These are phyloP conservation scores for Populus hybrid DNA, from an alignment of 441 rosid genomes.

Conservation along the genomic window DNA sequence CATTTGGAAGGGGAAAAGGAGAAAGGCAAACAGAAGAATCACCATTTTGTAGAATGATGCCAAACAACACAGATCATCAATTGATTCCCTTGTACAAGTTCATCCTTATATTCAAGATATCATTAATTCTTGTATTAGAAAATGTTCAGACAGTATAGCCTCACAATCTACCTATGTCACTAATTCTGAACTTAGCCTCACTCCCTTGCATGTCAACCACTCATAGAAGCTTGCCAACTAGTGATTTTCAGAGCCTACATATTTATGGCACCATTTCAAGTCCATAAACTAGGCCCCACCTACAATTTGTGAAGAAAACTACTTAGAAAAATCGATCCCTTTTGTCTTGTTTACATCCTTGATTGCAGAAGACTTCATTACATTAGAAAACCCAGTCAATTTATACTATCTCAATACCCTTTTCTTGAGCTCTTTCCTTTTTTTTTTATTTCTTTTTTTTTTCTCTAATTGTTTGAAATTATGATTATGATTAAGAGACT, in stretches of 20 bases:
- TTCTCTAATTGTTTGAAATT: background rate
- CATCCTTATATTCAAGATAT: background rate
- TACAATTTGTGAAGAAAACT: background rate
- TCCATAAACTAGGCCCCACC: background rate
- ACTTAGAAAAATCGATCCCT: background rate
- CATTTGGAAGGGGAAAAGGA: background rate
- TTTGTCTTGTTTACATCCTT: background rate
- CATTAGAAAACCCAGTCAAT: background rate
- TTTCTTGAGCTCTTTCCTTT: background rate
- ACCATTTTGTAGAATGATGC: background rate
- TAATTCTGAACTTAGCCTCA: background rate
- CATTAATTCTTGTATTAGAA: background rate
- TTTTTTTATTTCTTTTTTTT: no score
- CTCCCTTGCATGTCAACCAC: background rate
- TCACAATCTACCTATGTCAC: background rate
- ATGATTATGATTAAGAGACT: slow-evolving; percentile 11
- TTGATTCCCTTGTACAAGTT: background rate
- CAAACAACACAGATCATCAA: background rate
- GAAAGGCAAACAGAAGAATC: background rate
- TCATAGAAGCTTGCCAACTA: background rate
- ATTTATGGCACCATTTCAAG: background rate
- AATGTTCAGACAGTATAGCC: background rate
- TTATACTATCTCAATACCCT: background rate
- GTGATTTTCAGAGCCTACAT: background rate
- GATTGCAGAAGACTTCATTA: background rate